Base-by-base conservation (phyloP, 1,284 basidiomycete genomes). In the Boletellus dicymbophilus region DNA sequence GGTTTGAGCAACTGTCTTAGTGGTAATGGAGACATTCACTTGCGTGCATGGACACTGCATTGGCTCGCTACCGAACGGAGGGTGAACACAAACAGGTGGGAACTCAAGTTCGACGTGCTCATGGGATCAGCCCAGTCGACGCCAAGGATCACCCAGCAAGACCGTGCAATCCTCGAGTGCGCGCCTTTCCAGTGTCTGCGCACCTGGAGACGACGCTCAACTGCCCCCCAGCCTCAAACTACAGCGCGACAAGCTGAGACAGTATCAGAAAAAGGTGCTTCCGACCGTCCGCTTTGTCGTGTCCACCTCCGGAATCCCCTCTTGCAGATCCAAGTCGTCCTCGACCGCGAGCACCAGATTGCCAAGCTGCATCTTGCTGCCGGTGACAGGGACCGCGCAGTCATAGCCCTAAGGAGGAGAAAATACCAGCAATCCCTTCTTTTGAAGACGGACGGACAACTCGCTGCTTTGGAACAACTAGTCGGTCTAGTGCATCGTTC, bases 351-450 rank as follows among this genome's bases (percentile, higher is more conserved):
- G 71, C 84, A 93, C 59, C 87, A 86, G 58, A 92, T 98, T 54
- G 96, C 96, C 10, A 90, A 84, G 67, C 77, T 86, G 50, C 88
- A 95, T 46, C 75, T 99, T 4, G 81, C 80, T 28, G 74, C 78
- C 20, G 95, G 95, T 3, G 82, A 93, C 68, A 95, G 93, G 73
- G 86, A 93, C 45, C 81, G 90, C 44, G 96, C 96, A 8, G 68
- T 94, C 40, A 83, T 90, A 51, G 93, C 97, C 1, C 73, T 99
- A 31, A 80, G 96, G 47, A 82, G 88, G 61, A 80, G 92, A 46
- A 98, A 98, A 70, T 98, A 98, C 66, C 97, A 99, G 67, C 91
- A 98, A 67, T 79, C 85, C 50, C 75, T 98, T 27, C 75, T 99
- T 22, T 59, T 76, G 13, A 95, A 93, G 78, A 98, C 96, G 0